These are phyloP conservation scores for Zygoascus flipseniorum DNA, from an alignment of 805 yeast species.

Conservation along the genomic window DNA sequence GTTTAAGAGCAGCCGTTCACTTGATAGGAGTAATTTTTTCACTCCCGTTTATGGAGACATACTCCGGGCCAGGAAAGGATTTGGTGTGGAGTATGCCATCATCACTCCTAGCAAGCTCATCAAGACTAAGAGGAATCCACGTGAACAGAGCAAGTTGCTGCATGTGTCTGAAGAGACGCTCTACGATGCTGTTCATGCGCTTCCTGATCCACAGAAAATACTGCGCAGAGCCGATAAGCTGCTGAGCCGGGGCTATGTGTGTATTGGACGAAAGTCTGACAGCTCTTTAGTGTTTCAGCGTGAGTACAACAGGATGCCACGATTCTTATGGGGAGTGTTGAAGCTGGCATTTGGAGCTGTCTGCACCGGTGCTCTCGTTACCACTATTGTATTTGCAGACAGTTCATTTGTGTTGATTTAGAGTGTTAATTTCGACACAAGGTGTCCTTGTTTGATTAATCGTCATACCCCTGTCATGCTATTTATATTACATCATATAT, in stretches of 20 bases:
- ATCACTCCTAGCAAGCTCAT: constrained; percentile 19
- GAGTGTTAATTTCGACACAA: not conserved
- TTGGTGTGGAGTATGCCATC: constrained; percentile 15
- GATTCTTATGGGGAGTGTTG: not conserved
- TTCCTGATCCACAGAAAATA: not conserved
- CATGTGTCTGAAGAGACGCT: not conserved
- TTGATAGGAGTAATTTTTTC: constrained; percentile 35
- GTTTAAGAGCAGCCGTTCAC: constrained; percentile 28
- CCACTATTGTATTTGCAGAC: not conserved
- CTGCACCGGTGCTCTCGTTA: not conserved
- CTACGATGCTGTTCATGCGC: not conserved
- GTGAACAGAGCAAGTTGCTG: constrained; percentile 7
- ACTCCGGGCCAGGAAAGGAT: not conserved
- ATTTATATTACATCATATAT: not conserved
- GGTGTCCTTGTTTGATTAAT: not conserved
- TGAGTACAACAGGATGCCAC: not conserved
- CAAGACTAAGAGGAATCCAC: constrained; percentile 14
- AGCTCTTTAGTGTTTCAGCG: constrained; percentile 2
- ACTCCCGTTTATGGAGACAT: constrained; percentile 12
- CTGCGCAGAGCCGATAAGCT: not conserved
- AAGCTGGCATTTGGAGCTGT: not conserved
- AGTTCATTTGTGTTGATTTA: not conserved
- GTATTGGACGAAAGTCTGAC: constrained; percentile 1
- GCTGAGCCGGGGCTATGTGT: not conserved
- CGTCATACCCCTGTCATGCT: not conserved